A percentile compares a stretch with the other conserved stretches of the same genome.
Conservation (phyloP, 768 basidiomycete genomes). For the Tulasnella sp. region DNA sequence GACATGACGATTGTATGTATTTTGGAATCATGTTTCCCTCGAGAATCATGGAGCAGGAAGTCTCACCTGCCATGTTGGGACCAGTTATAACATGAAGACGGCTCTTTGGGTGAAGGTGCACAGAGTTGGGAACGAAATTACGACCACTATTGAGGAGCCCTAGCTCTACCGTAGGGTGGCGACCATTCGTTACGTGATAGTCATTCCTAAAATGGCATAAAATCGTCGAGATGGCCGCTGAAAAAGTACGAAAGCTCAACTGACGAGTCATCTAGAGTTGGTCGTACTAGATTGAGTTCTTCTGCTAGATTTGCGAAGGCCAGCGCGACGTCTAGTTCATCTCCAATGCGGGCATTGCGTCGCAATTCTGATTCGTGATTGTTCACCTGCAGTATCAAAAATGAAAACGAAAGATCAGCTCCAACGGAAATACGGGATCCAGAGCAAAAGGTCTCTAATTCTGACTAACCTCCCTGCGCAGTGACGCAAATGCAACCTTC, state of each 20-base stretch:
- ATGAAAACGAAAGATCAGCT: background rate
- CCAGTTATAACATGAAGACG: conserved; percentile 82
- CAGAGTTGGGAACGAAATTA: conserved; percentile 75
- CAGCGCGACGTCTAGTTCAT: conserved; percentile 78
- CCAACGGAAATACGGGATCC: background rate
- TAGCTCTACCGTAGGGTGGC: conserved; percentile 89
- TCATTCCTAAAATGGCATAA: conserved; percentile 36
- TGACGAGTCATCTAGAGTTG: conserved; percentile 64
- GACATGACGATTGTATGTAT: too few relatives aligned
- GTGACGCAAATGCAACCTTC: conserved; percentile 56
- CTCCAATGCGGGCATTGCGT: conserved; percentile 64
- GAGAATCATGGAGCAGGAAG: too few relatives aligned
- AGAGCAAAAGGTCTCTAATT: background rate
- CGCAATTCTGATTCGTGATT: conserved; percentile 45
- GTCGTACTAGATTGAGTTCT: conserved; percentile 68
- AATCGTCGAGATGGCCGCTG: too few relatives aligned
- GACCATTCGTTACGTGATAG: conserved; percentile 64
- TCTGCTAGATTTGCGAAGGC: conserved; percentile 71
- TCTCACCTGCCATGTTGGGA: conserved; percentile 78
- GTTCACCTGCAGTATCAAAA: conserved; percentile 43
- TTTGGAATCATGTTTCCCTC: too few relatives aligned
- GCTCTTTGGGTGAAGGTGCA: conserved; percentile 47
- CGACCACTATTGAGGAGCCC: conserved; percentile 66
- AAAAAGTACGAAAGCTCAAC: conserved; percentile 23
- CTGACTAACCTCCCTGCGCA: conserved; percentile 52